phyloP scores from a whole-genome alignment of 2,329 filamentous ascomycete species.

The Celoporthe dispersa region DNA sequence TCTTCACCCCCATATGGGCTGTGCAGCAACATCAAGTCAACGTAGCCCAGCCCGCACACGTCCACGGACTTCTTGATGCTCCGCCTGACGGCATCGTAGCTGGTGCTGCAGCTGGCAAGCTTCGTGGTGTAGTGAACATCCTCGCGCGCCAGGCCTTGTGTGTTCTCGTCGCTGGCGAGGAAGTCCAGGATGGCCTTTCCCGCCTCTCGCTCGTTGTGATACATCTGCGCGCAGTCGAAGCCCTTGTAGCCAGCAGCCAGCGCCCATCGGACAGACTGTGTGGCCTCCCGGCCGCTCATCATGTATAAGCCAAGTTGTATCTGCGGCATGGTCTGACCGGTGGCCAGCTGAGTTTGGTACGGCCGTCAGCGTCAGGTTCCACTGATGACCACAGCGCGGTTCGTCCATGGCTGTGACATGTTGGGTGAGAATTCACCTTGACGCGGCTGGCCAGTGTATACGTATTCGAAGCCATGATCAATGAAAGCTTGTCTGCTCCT shows the following conservation, averaged over 20 bases:
- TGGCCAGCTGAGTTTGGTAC: constrained; percentile 54
- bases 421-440: constrained; percentile 29
- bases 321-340: constrained; percentile 69
- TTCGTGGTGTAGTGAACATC: constrained; percentile 84
- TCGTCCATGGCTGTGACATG: not conserved
- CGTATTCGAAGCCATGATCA: constrained; percentile 23
- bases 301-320: constrained; percentile 78
- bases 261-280: constrained; percentile 59
- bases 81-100: constrained; percentile 68
- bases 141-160: constrained; percentile 59
- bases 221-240: constrained; percentile 60
- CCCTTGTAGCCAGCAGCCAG: constrained; percentile 58
- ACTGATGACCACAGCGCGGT: not conserved
- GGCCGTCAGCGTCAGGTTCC: constrained; percentile 26
- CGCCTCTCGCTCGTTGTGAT: constrained; percentile 71
- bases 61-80: constrained; percentile 70
- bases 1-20: constrained; percentile 75
- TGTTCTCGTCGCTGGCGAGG: constrained; percentile 49
- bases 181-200: constrained; percentile 67
- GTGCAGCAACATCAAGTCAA: constrained; percentile 81
- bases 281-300: constrained; percentile 66
- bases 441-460: constrained; percentile 27
- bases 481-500: not conserved
- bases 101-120: constrained; percentile 65
- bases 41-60: constrained; percentile 70